Conservation (phyloP, 1,284 basidiomycete genomes). For the Rhodotorula sp. region DNA sequence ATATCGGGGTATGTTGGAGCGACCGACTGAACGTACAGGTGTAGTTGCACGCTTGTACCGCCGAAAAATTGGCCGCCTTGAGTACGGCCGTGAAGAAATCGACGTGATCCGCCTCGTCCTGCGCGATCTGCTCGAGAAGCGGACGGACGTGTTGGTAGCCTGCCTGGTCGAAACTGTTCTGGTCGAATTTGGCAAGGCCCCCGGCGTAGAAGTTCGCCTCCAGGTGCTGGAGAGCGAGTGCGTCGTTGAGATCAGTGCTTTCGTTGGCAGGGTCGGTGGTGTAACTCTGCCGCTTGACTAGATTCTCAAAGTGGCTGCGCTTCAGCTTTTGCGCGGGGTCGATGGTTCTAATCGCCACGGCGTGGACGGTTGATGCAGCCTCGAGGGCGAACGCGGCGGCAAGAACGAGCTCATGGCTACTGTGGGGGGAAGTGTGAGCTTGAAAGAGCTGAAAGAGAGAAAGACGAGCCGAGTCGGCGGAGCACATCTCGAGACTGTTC, state of each 20-base stretch:
- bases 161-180: conserved; percentile 57
- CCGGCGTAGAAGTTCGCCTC: conserved; percentile 62
- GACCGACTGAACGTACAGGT: background rate
- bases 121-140: conserved; percentile 56
- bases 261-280: conserved; percentile 21
- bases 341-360: background rate
- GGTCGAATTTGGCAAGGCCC: conserved; percentile 55
- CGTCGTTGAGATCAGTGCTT: conserved; percentile 43
- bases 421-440: background rate
- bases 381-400: conserved; percentile 19
- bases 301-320: background rate
- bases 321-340: conserved; percentile 15
- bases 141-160: conserved; percentile 55
- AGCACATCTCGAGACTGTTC: background rate
- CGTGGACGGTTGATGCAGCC: conserved; percentile 7
- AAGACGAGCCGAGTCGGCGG: background rate
- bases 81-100: conserved; percentile 56
- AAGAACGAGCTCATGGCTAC: conserved; percentile 22
- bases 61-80: conserved; percentile 51
- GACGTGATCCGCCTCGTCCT: conserved; percentile 62
- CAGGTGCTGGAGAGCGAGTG: conserved; percentile 67
- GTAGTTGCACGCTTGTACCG: conserved; percentile 58
- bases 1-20: no score
- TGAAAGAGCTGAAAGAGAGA: background rate
- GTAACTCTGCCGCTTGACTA: conserved; percentile 28